A percentile compares a stretch with the other conserved stretches of the same genome.
Conservation (phyloP, 768 basidiomycete species). For the Agaricus blazei region DNA sequence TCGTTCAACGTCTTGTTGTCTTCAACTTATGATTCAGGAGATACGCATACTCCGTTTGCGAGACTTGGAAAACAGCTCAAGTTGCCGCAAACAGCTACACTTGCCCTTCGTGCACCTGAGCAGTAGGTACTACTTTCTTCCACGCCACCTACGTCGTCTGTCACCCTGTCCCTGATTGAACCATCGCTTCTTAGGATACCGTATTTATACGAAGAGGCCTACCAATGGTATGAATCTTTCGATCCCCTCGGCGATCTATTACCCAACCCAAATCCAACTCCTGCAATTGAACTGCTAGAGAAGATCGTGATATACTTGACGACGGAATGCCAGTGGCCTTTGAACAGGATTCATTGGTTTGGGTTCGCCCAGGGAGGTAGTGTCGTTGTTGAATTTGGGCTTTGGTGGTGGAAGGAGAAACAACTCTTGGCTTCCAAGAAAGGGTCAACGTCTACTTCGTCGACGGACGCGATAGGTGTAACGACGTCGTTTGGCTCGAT, state of each 20-base stretch:
- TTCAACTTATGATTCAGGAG: slow-evolving; percentile 48
- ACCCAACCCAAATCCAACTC: slow-evolving; percentile 65
- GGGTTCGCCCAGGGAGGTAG: slow-evolving; percentile 88
- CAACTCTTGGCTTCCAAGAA: slow-evolving; percentile 18
- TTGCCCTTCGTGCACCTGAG: slow-evolving; percentile 77
- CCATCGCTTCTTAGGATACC: slow-evolving; percentile 49
- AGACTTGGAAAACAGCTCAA: slow-evolving; percentile 68
- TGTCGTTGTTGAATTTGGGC: slow-evolving; percentile 63
- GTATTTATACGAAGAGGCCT: slow-evolving; percentile 73
- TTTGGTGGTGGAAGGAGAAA: slow-evolving; percentile 48
- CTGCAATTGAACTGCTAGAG: slow-evolving; percentile 53
- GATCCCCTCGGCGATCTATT: slow-evolving; percentile 73
- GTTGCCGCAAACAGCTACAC: slow-evolving; percentile 85
- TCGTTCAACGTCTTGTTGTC: background rate
- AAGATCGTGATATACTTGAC: slow-evolving; percentile 53
- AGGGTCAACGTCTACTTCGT: slow-evolving; percentile 1
- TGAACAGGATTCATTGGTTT: slow-evolving; percentile 72
- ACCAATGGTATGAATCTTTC: slow-evolving; percentile 85
- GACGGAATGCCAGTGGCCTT: slow-evolving; percentile 59
- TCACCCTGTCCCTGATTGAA: background rate
- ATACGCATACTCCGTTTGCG: slow-evolving; percentile 73
- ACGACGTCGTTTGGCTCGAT: slow-evolving; percentile 53
- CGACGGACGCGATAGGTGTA: slow-evolving; percentile 13
- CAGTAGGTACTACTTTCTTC: slow-evolving; percentile 40
- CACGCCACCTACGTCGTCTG: background rate